Conservation (phyloP, 2,329 filamentous ascomycete species). For the Neonectria punicea region DNA sequence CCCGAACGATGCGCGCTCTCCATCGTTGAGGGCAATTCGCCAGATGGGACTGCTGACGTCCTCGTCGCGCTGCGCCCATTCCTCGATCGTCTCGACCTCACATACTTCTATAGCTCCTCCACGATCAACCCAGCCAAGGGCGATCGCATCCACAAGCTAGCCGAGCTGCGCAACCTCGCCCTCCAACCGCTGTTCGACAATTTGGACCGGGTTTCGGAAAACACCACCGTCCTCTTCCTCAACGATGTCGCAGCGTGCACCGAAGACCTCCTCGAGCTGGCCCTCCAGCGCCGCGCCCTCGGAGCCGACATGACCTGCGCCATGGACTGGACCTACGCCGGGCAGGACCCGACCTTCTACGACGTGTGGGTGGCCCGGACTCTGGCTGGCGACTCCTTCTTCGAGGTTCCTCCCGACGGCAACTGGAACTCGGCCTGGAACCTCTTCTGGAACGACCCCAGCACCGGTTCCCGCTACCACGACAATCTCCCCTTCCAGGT, state of each 20-base stretch:
- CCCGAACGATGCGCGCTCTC: constrained; percentile 62
- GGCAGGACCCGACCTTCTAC: constrained; percentile 61
- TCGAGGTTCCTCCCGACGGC: constrained; percentile 60
- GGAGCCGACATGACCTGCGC: constrained; percentile 66
- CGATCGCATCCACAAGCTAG: constrained; percentile 59
- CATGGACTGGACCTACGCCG: constrained; percentile 66
- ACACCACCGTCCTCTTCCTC: constrained; percentile 61
- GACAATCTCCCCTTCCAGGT: constrained; percentile 64
- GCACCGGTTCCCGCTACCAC: constrained; percentile 47
- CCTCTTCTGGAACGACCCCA: constrained; percentile 63
- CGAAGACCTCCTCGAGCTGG: constrained; percentile 68
- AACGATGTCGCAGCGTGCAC: constrained; percentile 64
- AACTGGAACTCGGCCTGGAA: constrained; percentile 61
- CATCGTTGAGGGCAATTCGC: constrained; percentile 65
- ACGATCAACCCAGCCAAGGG: constrained; percentile 54
- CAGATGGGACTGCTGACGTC: constrained; percentile 64
- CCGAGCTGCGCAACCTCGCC: constrained; percentile 63
- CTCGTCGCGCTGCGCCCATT: constrained; percentile 53
- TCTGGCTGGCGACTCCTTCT: constrained; percentile 65
- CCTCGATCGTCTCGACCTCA: constrained; percentile 51
- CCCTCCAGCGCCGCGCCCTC: constrained; percentile 58
- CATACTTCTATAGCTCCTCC: constrained; percentile 56
- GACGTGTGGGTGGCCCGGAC: constrained; percentile 66
- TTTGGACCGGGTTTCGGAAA: constrained; percentile 37
- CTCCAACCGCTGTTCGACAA: constrained; percentile 56